Evolutionary conservation across 352 stramenopile species (phyloP).

Genomic region (Elongisporangium senticosum): DNA sequence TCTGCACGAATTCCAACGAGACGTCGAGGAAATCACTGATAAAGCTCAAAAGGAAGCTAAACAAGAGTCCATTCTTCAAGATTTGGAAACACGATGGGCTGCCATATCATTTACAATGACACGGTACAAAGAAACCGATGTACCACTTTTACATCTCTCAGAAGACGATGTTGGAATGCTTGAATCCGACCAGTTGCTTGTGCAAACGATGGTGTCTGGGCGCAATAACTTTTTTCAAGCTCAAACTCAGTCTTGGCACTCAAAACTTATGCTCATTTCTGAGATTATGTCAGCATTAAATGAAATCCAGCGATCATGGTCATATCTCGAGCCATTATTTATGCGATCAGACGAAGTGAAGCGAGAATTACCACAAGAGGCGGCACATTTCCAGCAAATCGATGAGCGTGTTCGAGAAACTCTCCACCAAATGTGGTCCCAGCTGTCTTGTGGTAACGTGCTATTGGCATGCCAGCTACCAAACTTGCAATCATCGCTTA

Average conservation of each 20-base stretch:
- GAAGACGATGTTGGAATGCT: slow-evolving; percentile 94
- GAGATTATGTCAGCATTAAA: slow-evolving; percentile 85
- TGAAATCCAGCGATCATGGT: slow-evolving; percentile 95
- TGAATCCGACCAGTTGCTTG: slow-evolving; percentile 91
- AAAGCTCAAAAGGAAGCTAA: slow-evolving; percentile 89
- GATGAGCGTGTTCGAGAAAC: slow-evolving; percentile 74
- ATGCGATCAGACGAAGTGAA: slow-evolving; percentile 94
- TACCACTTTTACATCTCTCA: slow-evolving; percentile 79
- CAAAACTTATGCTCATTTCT: slow-evolving; percentile 56
- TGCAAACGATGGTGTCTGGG: slow-evolving; percentile 90
- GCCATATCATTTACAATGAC: slow-evolving; percentile 73
- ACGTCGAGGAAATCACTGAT: slow-evolving; percentile 90
- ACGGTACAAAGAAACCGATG: slow-evolving; percentile 81
- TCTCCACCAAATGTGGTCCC: slow-evolving; percentile 72
- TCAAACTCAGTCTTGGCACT: slow-evolving; percentile 48
- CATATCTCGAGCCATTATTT: slow-evolving; percentile 94
- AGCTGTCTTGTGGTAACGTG: slow-evolving; percentile 62
- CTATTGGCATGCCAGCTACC: slow-evolving; percentile 77
- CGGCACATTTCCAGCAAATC: slow-evolving; percentile 82
- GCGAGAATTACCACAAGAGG: slow-evolving; percentile 88
- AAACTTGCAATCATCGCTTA: slow-evolving; percentile 66
- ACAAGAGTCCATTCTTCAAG: slow-evolving; percentile 77
- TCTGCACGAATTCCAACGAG: slow-evolving; percentile 68
- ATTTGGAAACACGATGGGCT: slow-evolving; percentile 78
- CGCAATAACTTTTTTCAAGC: slow-evolving; percentile 68